These are phyloP conservation scores for Pleurotus cornucopiae DNA, from an alignment of 768 basidiomycete species.

Conservation along the genomic window DNA sequence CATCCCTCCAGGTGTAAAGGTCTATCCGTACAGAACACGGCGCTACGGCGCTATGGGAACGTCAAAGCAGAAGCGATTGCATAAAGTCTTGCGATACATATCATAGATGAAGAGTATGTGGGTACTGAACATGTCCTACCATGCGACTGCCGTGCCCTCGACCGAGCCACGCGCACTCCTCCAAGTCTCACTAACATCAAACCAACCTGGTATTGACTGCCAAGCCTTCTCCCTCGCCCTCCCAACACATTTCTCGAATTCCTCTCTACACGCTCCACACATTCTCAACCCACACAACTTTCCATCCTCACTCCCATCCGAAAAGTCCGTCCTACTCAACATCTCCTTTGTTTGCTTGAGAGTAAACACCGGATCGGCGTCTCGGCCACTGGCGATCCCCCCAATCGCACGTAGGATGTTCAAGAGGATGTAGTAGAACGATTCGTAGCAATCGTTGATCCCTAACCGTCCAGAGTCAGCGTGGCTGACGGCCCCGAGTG, in stretches of 20 bases:
- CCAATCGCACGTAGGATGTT: conserved; percentile 68
- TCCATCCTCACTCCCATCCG: neutral
- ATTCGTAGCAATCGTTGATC: conserved; percentile 47
- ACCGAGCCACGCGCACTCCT: no score
- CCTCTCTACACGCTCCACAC: conserved; percentile 1
- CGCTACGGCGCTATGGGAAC: no score
- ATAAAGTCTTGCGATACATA: no score
- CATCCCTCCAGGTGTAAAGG: no score
- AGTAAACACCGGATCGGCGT: conserved; percentile 71
- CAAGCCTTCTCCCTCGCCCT: conserved; percentile 2
- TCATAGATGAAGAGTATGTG: no score
- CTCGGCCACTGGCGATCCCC: conserved; percentile 67
- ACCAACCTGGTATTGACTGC: neutral
- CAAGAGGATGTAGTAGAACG: conserved; percentile 74
- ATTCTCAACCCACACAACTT: conserved; percentile 4
- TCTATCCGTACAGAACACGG: no score
- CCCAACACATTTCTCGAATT: conserved; percentile 1
- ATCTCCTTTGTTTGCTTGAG: conserved; percentile 67
- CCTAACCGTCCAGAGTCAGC: neutral
- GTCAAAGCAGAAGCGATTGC: no score
- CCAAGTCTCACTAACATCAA: neutral
- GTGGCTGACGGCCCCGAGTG: conserved; percentile 6
- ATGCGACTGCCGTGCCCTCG: no score
- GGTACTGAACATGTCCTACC: no score
- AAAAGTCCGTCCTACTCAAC: conserved; percentile 65